These are phyloP conservation scores for Scleroderma citrinum DNA, from an alignment of 768 basidiomycete species.

Conservation along the genomic window DNA sequence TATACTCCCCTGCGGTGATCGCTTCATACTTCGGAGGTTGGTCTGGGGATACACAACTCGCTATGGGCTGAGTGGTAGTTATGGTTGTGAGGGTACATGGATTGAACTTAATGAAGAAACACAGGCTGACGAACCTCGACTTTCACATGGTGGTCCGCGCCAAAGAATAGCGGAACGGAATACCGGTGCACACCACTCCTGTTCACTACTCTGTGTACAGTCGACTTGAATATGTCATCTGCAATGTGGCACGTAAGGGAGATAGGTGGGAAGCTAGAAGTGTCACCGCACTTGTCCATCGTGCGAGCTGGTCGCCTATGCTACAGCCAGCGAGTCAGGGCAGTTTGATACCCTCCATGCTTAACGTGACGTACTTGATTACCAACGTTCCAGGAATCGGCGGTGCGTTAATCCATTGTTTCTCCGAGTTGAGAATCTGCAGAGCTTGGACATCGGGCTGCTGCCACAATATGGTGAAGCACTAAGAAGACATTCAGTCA, in stretches of 20 bases:
- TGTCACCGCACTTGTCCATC: constrained; percentile 71
- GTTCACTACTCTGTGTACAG: constrained; percentile 82
- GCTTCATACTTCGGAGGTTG: constrained; percentile 63
- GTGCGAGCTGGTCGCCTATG: constrained; percentile 81
- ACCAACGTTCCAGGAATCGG: constrained; percentile 78
- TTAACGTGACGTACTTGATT: constrained; percentile 55
- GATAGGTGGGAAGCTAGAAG: no score
- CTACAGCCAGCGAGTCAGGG: constrained; percentile 35
- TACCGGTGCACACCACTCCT: constrained; percentile 64
- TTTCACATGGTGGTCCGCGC: constrained; percentile 78
- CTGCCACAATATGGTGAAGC: constrained; percentile 86
- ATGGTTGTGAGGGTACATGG: neutral
- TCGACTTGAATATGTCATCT: constrained; percentile 91
- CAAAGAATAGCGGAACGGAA: constrained; percentile 88
- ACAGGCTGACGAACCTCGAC: constrained; percentile 51
- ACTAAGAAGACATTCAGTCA: constrained; percentile 34
- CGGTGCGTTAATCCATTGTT: constrained; percentile 78
- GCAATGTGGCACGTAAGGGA: no score
- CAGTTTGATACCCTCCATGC: constrained; percentile 12
- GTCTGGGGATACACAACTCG: constrained; percentile 45
- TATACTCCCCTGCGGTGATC: constrained; percentile 79
- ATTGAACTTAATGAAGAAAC: neutral
- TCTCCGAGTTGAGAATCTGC: constrained; percentile 73
- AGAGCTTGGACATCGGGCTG: constrained; percentile 67
- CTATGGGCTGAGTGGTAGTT: constrained; percentile 28